Conservation (phyloP, 768 basidiomycete species). For the Russula sp. region DNA sequence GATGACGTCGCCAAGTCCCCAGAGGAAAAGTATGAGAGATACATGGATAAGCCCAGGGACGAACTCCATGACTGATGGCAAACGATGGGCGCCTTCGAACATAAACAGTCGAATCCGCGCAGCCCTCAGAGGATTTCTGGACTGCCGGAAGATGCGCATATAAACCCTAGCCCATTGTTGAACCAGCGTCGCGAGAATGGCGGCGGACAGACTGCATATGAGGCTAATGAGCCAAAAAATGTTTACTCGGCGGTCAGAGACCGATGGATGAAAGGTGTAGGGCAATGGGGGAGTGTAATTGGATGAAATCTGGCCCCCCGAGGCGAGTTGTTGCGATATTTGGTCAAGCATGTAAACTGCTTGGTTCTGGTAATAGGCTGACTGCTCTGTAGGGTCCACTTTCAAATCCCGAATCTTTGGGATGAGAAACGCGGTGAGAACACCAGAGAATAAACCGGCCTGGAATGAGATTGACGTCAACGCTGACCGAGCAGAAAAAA, state of each 20-base stretch:
- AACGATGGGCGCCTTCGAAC: constrained; percentile 41
- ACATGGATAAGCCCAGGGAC: constrained; percentile 49
- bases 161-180: constrained; percentile 51
- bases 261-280: constrained; percentile 30
- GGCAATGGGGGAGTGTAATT: background rate
- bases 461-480: background rate
- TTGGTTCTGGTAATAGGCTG: constrained; percentile 11
- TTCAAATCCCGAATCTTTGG: constrained; percentile 11
- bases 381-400: constrained; percentile 8
- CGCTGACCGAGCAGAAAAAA: background rate
- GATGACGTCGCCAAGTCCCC: constrained; percentile 46
- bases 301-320: background rate
- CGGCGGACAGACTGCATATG: constrained; percentile 43
- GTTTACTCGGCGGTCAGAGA: constrained; percentile 42
- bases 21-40: constrained; percentile 37
- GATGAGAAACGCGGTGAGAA: constrained; percentile 19
- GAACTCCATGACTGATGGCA: constrained; percentile 42
- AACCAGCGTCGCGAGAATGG: constrained; percentile 46
- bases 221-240: constrained; percentile 41
- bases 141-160: constrained; percentile 33
- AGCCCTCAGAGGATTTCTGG: constrained; percentile 35
- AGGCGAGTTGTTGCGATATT: constrained; percentile 13
- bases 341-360: background rate
- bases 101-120: constrained; percentile 43
- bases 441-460: constrained; percentile 26